A percentile compares a stretch with the other conserved stretches of the same genome.
These are phyloP conservation scores for Tolypocladium sp. DNA, from an alignment of 2,329 filamentous ascomycete genomes.

Conservation along the genomic window DNA sequence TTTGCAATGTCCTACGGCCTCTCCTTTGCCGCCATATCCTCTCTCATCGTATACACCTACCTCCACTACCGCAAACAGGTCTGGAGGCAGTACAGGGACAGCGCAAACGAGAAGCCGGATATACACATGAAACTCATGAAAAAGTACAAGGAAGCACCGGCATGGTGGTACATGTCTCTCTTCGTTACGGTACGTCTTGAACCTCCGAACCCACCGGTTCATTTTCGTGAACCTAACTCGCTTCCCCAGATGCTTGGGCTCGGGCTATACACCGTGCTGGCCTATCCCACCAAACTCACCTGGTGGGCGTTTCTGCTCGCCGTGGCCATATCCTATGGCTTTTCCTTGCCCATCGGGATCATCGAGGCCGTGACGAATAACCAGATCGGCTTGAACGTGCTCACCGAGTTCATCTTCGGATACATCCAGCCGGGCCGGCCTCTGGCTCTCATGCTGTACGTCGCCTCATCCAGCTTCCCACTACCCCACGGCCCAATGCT, in stretches of 20 bases:
- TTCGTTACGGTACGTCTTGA: slow-evolving; percentile 39
- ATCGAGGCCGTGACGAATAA: slow-evolving; percentile 63
- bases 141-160: slow-evolving; percentile 53
- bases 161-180: slow-evolving; percentile 54
- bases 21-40: slow-evolving; percentile 62
- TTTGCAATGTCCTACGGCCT: slow-evolving; percentile 63
- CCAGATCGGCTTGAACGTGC: slow-evolving; percentile 63
- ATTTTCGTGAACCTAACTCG: neutral
- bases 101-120: slow-evolving; percentile 50
- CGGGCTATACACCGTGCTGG: slow-evolving; percentile 45
- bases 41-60: slow-evolving; percentile 58
- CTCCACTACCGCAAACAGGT: slow-evolving; percentile 60
- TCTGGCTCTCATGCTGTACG: slow-evolving; percentile 63
- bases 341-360: slow-evolving; percentile 59
- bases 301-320: slow-evolving; percentile 68
- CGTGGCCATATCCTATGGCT: slow-evolving; percentile 53
- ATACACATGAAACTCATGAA: slow-evolving; percentile 57
- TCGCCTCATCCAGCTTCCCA: neutral
- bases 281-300: slow-evolving; percentile 56
- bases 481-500: neutral
- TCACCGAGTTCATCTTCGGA: slow-evolving; percentile 66
- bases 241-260: slow-evolving; percentile 39
- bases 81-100: slow-evolving; percentile 51
- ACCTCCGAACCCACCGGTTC: neutral
- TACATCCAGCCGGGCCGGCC: slow-evolving; percentile 68